These are phyloP conservation scores for Paratrypanosoma confusum DNA, from an alignment of 208 protist species.

Conservation along the genomic window DNA sequence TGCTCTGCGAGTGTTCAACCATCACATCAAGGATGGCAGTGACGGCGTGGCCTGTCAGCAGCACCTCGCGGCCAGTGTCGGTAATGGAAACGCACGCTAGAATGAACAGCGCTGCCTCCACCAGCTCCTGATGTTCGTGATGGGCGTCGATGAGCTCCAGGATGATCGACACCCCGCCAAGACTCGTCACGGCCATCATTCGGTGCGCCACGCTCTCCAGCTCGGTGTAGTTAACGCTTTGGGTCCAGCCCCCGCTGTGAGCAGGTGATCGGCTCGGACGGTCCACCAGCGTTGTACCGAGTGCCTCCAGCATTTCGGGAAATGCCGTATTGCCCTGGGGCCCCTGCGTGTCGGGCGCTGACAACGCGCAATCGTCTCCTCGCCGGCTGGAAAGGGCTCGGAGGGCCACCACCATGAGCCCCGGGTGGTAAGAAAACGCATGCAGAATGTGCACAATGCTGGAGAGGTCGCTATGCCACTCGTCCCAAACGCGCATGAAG, in stretches of 20 bases:
- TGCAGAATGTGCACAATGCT: constrained; percentile 65
- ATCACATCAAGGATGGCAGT: constrained; percentile 68
- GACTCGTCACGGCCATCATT: constrained; percentile 19
- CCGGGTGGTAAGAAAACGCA: constrained; percentile 48
- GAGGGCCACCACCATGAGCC: constrained; percentile 38
- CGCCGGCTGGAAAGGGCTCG: no score
- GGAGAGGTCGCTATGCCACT: constrained; percentile 55
- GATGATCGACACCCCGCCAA: constrained; percentile 55
- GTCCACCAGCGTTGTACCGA: no score
- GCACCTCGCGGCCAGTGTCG: constrained; percentile 35
- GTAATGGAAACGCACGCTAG: constrained; percentile 58
- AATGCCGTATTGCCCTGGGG: no score
- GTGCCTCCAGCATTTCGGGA: no score
- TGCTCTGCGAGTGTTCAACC: constrained; percentile 60
- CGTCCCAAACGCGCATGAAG: constrained; percentile 48
- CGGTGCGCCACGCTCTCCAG: constrained; percentile 10
- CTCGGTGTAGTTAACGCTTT: constrained; percentile 13
- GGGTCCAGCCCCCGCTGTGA: no score
- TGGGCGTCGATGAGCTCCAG: constrained; percentile 73
- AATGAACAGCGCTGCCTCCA: constrained; percentile 38
- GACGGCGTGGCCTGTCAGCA: constrained; percentile 59
- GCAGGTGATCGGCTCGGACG: no score
- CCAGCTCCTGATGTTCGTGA: constrained; percentile 52
- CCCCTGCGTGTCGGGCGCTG: no score
- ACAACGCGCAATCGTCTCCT: no score